Conservation (phyloP, 2,329 filamentous ascomycete species). For the Trichoderma sp. region DNA sequence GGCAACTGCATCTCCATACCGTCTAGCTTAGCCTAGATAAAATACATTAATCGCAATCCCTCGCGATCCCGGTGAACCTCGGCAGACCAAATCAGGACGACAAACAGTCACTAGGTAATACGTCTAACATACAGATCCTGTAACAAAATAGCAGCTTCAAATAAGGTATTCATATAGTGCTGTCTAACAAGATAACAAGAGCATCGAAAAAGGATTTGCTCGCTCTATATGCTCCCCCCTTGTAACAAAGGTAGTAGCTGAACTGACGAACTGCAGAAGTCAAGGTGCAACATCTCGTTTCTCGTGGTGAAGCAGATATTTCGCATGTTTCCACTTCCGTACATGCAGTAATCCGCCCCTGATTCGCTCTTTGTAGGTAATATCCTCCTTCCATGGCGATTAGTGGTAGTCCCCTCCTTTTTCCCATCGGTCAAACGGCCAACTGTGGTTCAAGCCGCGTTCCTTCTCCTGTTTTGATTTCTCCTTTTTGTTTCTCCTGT, state of each 20-base stretch:
- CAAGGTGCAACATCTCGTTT: not conserved
- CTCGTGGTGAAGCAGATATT: not conserved
- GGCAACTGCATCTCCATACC: not conserved
- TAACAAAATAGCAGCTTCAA: not conserved
- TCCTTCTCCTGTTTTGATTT: not conserved
- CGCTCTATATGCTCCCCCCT: slow-evolving; percentile 6
- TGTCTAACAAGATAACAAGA: slow-evolving; percentile 7
- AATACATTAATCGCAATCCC: not conserved
- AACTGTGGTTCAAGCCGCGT: not conserved
- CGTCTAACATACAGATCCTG: not conserved
- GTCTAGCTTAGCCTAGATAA: not conserved
- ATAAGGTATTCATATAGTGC: not conserved
- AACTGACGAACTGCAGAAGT: not conserved
- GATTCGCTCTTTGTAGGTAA: not conserved
- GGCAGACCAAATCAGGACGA: not conserved
- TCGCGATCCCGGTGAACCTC: not conserved
- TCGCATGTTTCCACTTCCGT: not conserved
- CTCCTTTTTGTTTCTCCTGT: not conserved
- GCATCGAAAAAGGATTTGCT: slow-evolving; percentile 1
- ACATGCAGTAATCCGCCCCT: not conserved
- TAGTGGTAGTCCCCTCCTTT: not conserved
- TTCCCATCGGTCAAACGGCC: not conserved
- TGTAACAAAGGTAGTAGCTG: not conserved
- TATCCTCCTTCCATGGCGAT: not conserved
- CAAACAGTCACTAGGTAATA: not conserved